A percentile compares a stretch with the other conserved stretches of the same genome.
Conservation (phyloP, 305 asterid genomes). For the Lippia alba region DNA sequence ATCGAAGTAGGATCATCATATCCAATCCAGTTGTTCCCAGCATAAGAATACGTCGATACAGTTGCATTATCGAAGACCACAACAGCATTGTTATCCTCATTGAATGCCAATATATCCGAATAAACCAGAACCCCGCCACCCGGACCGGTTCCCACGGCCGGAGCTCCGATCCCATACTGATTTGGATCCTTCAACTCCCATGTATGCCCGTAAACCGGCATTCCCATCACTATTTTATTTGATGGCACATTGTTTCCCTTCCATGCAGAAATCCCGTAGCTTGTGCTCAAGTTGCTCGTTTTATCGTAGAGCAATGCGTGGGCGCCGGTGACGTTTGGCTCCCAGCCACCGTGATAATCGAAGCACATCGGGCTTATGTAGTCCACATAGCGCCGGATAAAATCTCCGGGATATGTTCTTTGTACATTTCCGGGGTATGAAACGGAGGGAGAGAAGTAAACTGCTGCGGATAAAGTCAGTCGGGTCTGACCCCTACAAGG, state of each 20-base stretch:
- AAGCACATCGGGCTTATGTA: too few relatives aligned
- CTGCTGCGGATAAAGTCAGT: slow-evolving; percentile 51
- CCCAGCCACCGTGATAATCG: too few relatives aligned
- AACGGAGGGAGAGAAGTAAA: slow-evolving; percentile 45
- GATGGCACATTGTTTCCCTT: slow-evolving; percentile 38
- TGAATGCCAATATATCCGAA: slow-evolving; percentile 42
- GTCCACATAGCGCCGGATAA: too few relatives aligned
- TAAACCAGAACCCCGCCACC: slow-evolving; percentile 52
- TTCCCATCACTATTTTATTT: slow-evolving; percentile 52
- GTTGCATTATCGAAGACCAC: slow-evolving; percentile 47
- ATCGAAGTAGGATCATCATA: slow-evolving; percentile 49
- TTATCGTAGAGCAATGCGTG: slow-evolving; percentile 50
- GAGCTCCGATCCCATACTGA: slow-evolving; percentile 51
- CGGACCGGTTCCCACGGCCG: slow-evolving; percentile 59
- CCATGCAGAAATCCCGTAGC: slow-evolving; percentile 55
- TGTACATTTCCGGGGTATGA: slow-evolving; percentile 15
- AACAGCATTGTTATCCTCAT: slow-evolving; percentile 41
- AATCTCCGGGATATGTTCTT: slow-evolving; percentile 28
- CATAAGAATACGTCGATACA: slow-evolving; percentile 55
- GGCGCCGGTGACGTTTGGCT: slow-evolving; percentile 33
- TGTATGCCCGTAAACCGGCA: slow-evolving; percentile 60
- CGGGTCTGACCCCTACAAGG: slow-evolving; percentile 27
- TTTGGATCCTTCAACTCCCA: slow-evolving; percentile 53
- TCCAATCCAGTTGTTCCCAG: slow-evolving; percentile 55
- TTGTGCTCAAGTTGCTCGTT: slow-evolving; percentile 57